phyloP scores from a whole-genome alignment of 2,329 filamentous ascomycete species.

The Calonectria pteridis region DNA sequence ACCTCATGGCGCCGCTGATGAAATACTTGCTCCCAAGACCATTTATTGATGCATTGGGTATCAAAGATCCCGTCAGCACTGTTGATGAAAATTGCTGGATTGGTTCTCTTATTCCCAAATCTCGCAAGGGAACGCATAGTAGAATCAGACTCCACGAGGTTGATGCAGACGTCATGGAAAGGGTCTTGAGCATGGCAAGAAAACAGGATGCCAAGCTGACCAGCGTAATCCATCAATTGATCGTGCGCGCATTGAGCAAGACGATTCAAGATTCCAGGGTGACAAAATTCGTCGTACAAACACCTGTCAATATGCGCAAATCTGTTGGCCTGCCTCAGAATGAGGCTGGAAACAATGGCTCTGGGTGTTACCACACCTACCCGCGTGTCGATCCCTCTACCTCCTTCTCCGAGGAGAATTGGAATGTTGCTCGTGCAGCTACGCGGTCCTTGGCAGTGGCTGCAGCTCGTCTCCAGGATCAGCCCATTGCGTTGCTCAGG shows the following conservation, averaged over 20 bases:
- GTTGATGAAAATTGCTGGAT: constrained; percentile 38
- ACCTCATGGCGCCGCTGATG: constrained; percentile 35
- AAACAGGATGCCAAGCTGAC: constrained; percentile 39
- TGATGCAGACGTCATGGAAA: constrained; percentile 21
- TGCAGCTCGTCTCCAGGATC: constrained; percentile 32
- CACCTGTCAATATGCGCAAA: constrained; percentile 40
- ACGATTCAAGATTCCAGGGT: constrained; percentile 26
- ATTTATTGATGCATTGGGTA: constrained; percentile 28
- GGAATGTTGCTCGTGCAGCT: constrained; percentile 29
- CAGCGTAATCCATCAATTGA: constrained; percentile 34
- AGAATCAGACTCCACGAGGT: constrained; percentile 35
- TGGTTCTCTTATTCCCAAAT: constrained; percentile 26
- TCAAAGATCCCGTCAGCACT: constrained; percentile 27
- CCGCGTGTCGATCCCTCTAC: constrained; percentile 14
- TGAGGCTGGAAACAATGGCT: constrained; percentile 33
- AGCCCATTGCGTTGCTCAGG: constrained; percentile 36
- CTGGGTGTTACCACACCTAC: constrained; percentile 31
- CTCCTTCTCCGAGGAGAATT: constrained; percentile 35
- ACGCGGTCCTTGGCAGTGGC: constrained; percentile 31
- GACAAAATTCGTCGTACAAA: constrained; percentile 42
- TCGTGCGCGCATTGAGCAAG: constrained; percentile 38
- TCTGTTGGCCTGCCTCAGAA: constrained; percentile 35
- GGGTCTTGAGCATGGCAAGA: constrained; percentile 23
- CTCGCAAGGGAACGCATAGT: constrained; percentile 24
- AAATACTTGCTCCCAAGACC: constrained; percentile 27